Conservation (phyloP, 2,329 filamentous ascomycete species). For the Scopulariopsis brevicaulis region DNA sequence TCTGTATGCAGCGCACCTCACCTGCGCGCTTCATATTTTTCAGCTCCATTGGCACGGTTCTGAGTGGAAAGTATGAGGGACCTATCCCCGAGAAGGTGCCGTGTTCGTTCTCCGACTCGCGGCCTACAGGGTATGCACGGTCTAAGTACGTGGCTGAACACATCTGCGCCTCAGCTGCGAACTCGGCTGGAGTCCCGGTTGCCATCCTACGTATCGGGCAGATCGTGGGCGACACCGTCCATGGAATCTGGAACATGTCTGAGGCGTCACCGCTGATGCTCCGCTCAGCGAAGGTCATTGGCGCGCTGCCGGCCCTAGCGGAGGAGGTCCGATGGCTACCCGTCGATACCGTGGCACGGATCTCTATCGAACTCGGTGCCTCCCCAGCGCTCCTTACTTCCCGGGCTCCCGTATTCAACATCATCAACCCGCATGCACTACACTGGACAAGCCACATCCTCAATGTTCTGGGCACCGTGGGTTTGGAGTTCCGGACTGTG, state of each 20-base stretch:
- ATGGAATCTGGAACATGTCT: constrained; percentile 34
- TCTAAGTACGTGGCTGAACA: constrained; percentile 37
- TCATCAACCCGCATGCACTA: not conserved
- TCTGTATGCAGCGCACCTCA: constrained; percentile 20
- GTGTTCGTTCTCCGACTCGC: constrained; percentile 23
- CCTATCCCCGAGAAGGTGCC: constrained; percentile 24
- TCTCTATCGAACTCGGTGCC: not conserved
- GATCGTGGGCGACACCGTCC: constrained; percentile 31
- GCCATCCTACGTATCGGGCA: constrained; percentile 29
- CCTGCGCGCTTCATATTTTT: constrained; percentile 29
- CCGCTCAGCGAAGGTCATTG: constrained; percentile 29
- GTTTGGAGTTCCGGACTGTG: no score
- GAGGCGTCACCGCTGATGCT: constrained; percentile 39
- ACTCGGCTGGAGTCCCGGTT: constrained; percentile 17
- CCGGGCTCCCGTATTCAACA: not conserved
- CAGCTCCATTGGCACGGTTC: constrained; percentile 30
- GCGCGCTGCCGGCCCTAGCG: constrained; percentile 30
- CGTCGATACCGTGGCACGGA: not conserved
- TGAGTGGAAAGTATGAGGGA: constrained; percentile 20
- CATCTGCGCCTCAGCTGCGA: constrained; percentile 21
- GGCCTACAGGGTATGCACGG: constrained; percentile 38
- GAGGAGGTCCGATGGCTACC: constrained; percentile 7
- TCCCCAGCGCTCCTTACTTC: not conserved
- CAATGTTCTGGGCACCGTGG: no score
- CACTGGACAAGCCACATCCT: not conserved